Evolutionary conservation across 2,329 filamentous ascomycete genomes (phyloP).

Genomic region (Exophiala sp.): DNA sequence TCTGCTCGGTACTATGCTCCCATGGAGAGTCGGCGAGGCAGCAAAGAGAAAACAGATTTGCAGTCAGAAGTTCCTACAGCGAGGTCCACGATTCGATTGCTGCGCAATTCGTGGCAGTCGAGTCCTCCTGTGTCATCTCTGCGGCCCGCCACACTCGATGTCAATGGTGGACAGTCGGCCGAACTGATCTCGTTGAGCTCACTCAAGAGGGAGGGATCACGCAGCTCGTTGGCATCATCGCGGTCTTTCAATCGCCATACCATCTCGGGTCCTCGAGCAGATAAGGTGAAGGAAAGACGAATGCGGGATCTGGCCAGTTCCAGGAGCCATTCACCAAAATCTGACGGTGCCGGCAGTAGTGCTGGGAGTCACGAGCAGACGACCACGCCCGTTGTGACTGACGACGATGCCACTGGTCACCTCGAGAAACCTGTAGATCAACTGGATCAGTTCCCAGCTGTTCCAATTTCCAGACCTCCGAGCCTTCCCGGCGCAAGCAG

Average conservation of each 20-base stretch:
- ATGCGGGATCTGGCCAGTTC: constrained; percentile 17
- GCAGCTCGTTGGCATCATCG: constrained; percentile 1
- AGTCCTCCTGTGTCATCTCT: not conserved
- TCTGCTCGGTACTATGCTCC: not conserved
- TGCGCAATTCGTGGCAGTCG: not conserved
- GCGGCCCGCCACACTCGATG: not conserved
- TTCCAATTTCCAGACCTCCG: constrained; percentile 12
- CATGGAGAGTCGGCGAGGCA: not conserved
- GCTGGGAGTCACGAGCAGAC: not conserved
- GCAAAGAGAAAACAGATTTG: not conserved
- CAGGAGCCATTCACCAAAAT: not conserved
- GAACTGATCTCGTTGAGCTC: constrained; percentile 2
- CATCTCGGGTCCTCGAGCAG: constrained; percentile 12
- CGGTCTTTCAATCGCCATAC: constrained; percentile 6
- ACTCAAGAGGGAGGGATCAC: not conserved
- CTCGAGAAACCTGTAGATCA: constrained; percentile 8
- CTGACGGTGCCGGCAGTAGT: not conserved
- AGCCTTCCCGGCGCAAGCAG: constrained; percentile 6
- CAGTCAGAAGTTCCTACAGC: not conserved
- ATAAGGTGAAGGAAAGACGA: constrained; percentile 15
- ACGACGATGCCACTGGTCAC: not conserved
- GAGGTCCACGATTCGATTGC: constrained; percentile 43
- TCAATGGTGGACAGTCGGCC: not conserved
- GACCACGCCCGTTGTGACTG: not conserved
- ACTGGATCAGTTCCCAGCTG: constrained; percentile 22